Base-by-base conservation (phyloP, 305 asterid species). In the Rubia peregrina region DNA sequence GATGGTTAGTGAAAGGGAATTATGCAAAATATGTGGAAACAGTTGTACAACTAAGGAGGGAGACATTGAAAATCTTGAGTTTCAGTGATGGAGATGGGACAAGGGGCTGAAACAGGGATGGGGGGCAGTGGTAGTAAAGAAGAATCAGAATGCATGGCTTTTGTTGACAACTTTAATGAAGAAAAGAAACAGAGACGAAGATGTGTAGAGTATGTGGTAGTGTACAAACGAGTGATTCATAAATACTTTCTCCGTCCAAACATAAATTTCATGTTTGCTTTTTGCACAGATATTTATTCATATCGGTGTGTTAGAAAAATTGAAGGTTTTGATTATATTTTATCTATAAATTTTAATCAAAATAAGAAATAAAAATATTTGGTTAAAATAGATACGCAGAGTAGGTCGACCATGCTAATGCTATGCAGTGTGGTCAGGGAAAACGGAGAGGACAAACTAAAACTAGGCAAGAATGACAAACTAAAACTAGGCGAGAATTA, bases 371-470 rank as follows among this genome's bases (percentile, higher is more conserved):
- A 26, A 2, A 2, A 26, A 0, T 26, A 26, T 26, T 26, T 26
- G 30, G 30, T 26, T 26, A 0, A 26, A 2, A 26, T 26, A 26
- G 1, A 26, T 26, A n/a, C n/a, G n/a, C 2, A 2, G 30, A 51
- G 17, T 70, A 72, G 76, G 80, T 76, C 71, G 77, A 72, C 80
- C 74, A 76, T 65, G 73, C 77, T 53, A 53, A 51, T 16, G 59
- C 22, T 51, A 51, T 67, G 67, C 33, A 55, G 70, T 46, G 74
- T 53, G 73, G 62, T 44, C 61, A 36, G 70, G 44, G 33, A 65
- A 55, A 56, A 53, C 61, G 6, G 44, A 41, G 67, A 75, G 68
- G 73, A 62, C 67, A 42, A 36, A 49, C 60, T 17, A 63, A 40
- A 42, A 60, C 42, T 43, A 33, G 38, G 38, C 38, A 33, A 33